Percentiles rank a stretch among this genome's conserved stretches.
phyloP scores from a whole-genome alignment of 495 filamentous ascomycete genomes.

The Penicillium lagena region DNA sequence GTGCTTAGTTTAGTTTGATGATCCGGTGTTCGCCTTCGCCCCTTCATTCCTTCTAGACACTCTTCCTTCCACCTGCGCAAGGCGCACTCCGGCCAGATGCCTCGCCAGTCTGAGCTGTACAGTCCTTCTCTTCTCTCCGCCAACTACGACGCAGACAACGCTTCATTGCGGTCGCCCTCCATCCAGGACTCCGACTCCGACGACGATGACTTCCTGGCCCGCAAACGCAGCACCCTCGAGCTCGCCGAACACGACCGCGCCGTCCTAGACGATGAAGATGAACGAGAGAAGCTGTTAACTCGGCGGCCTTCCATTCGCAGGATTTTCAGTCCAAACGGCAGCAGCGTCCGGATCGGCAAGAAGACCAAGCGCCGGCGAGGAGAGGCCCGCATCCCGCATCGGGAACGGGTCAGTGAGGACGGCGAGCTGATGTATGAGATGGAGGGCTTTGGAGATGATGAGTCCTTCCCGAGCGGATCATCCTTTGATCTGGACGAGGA shows the following conservation, averaged over 20 bases:
- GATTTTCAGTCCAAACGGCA: constrained; percentile 36
- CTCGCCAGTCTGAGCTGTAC: not conserved
- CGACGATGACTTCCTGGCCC: constrained; percentile 60
- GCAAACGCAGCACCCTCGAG: constrained; percentile 63
- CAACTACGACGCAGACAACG: constrained; percentile 61
- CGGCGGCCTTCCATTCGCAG: constrained; percentile 39
- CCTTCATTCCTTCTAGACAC: too few species aligned
- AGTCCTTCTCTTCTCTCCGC: constrained; percentile 49
- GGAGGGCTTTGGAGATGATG: constrained; percentile 70
- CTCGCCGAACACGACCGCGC: constrained; percentile 63
- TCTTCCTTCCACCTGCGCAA: too few species aligned
- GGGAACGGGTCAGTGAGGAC: constrained; percentile 50
- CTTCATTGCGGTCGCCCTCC: constrained; percentile 57
- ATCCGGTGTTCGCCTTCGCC: too few species aligned
- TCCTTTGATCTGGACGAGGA: constrained; percentile 39
- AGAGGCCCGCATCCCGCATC: constrained; percentile 37
- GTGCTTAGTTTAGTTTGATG: too few species aligned
- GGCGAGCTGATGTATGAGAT: constrained; percentile 81
- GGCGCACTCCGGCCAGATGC: too few species aligned
- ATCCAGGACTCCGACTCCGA: constrained; percentile 74
- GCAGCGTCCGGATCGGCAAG: constrained; percentile 52
- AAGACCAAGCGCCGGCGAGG: constrained; percentile 37
- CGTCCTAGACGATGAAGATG: constrained; percentile 84
- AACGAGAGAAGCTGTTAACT: constrained; percentile 70
- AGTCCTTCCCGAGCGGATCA: constrained; percentile 34